Percentiles rank a stretch among this genome's conserved stretches.
Evolutionary conservation across 179 eudicot species (phyloP).

Genomic region (Corrigiola litoralis): DNA sequence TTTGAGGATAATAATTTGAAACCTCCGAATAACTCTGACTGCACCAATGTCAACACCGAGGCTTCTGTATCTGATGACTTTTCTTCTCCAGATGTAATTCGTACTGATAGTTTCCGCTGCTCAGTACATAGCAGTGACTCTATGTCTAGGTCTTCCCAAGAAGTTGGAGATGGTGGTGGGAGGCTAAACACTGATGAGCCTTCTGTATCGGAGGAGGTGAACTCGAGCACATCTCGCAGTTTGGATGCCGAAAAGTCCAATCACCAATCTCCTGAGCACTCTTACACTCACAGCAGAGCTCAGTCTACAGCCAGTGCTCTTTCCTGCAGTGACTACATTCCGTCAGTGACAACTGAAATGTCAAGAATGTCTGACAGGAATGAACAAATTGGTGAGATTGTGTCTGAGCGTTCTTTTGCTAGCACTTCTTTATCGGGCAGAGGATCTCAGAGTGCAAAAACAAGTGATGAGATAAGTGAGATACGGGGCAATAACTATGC

Average conservation of each 20-base stretch:
- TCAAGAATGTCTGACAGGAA: slow-evolving; percentile 40
- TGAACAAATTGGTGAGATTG: slow-evolving; percentile 41
- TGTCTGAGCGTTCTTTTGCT: slow-evolving; percentile 25
- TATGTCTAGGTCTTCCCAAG: slow-evolving; percentile 33
- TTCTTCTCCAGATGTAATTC: slow-evolving; percentile 40
- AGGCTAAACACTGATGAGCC: slow-evolving; percentile 32
- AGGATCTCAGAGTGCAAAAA: slow-evolving; percentile 40
- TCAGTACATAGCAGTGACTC: slow-evolving; percentile 48
- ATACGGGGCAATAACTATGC: slow-evolving; percentile 30
- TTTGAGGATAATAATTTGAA: slow-evolving; percentile 56
- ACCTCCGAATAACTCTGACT: slow-evolving; percentile 21
- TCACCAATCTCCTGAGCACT: slow-evolving; percentile 55
- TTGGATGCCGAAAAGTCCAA: slow-evolving; percentile 30
- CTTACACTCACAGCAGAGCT: slow-evolving; percentile 69
- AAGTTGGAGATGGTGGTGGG: slow-evolving; percentile 34
- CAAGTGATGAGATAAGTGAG: slow-evolving; percentile 25
- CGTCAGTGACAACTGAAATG: slow-evolving; percentile 35
- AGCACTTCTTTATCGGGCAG: slow-evolving; percentile 26
- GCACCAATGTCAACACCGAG: slow-evolving; percentile 11
- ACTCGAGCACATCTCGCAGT: slow-evolving; percentile 21
- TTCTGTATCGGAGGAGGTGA: slow-evolving; percentile 32
- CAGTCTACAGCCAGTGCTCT: slow-evolving; percentile 70
- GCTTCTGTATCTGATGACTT: slow-evolving; percentile 11
- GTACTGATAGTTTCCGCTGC: slow-evolving; percentile 39
- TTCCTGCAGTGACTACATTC: slow-evolving; percentile 54